phyloP scores from a whole-genome alignment of 2,329 filamentous ascomycete species.

The Ceratocystis huliohia region DNA sequence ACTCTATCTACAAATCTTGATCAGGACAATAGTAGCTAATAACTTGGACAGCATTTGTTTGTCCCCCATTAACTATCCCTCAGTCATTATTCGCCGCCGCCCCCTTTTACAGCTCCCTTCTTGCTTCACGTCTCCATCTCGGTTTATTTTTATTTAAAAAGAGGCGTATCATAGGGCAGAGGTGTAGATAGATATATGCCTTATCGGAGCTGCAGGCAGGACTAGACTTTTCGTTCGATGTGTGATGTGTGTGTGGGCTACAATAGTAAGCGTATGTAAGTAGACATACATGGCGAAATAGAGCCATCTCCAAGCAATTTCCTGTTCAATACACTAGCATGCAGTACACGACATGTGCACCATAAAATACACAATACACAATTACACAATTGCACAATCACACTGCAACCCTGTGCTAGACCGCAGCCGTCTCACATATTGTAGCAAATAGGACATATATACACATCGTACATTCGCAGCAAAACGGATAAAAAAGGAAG shows the following conservation, averaged over 20 bases:
- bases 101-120: neutral
- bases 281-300: neutral
- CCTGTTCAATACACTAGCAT: neutral
- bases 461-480: neutral
- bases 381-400: neutral
- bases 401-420: neutral
- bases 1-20: conserved; percentile 5
- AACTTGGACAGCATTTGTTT: neutral
- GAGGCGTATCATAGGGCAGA: too few relatives aligned
- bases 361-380: neutral
- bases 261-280: neutral
- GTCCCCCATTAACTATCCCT: neutral
- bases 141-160: neutral
- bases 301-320: too few relatives aligned
- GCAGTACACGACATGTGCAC: neutral
- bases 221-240: neutral
- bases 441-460: neutral
- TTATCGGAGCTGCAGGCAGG: neutral
- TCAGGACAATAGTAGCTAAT: neutral
- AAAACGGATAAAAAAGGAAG: neutral
- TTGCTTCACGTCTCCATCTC: neutral
- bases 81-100: neutral
- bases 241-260: neutral
- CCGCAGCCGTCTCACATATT: neutral
- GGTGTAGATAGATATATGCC: neutral